Percentiles rank a stretch among this genome's conserved stretches.
These are phyloP conservation scores for Nicotiana rustica DNA, from an alignment of 305 asterid species.

Conservation along the genomic window DNA sequence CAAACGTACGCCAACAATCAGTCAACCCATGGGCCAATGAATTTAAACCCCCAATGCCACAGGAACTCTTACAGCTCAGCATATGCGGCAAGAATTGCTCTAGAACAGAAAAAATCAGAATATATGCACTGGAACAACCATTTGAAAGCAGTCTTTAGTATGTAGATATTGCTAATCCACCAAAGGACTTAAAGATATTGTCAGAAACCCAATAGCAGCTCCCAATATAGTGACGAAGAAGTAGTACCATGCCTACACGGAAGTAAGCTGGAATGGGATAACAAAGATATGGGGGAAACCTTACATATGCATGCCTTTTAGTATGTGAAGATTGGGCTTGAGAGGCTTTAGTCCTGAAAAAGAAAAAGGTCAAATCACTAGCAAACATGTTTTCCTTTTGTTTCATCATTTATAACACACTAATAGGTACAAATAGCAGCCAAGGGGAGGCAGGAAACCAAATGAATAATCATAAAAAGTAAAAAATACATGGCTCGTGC, in stretches of 20 bases:
- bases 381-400: neutral
- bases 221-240: neutral
- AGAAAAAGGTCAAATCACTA: neutral
- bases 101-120: too few species aligned
- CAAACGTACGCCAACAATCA: too few species aligned
- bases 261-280: neutral
- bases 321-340: slow-evolving; percentile 14
- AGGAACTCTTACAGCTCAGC: too few species aligned
- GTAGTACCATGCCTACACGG: neutral
- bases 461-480: slow-evolving; percentile 19
- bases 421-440: slow-evolving; percentile 24
- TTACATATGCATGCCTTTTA: slow-evolving; percentile 21
- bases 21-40: too few species aligned
- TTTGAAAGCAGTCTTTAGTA: slow-evolving; percentile 12
- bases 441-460: slow-evolving; percentile 22
- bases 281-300: neutral
- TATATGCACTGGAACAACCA: slow-evolving; percentile 16
- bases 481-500: neutral
- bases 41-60: too few species aligned
- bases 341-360: slow-evolving; percentile 34
- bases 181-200: neutral
- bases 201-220: neutral
- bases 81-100: too few species aligned
- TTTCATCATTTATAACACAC: neutral
- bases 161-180: neutral